Conservation (phyloP, 495 filamentous ascomycete genomes). For the Talaromyces stipitatus region DNA sequence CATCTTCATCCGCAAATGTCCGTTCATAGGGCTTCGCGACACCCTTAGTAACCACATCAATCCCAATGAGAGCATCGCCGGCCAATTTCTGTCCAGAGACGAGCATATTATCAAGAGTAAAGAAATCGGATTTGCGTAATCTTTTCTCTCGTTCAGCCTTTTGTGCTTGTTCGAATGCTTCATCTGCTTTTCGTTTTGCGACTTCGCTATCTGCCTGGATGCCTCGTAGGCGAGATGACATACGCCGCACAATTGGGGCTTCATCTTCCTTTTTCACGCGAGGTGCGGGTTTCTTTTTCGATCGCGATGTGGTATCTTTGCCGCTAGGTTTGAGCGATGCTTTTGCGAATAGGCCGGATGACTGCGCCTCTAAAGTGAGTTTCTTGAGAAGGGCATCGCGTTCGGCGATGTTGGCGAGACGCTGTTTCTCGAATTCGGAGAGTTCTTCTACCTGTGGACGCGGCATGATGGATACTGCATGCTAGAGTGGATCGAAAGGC, state of each 20-base stretch:
- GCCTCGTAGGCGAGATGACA: constrained; percentile 58
- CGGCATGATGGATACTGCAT: background rate
- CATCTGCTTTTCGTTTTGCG: constrained; percentile 73
- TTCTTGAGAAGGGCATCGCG: constrained; percentile 61
- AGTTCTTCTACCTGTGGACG: constrained; percentile 21
- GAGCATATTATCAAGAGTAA: constrained; percentile 69
- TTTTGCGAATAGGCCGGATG: constrained; percentile 44
- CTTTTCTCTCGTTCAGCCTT: constrained; percentile 63
- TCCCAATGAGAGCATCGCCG: constrained; percentile 32
- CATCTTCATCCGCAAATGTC: constrained; percentile 75
- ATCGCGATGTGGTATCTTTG: constrained; percentile 27
- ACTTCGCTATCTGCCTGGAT: constrained; percentile 63
- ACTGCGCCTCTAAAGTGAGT: constrained; percentile 42
- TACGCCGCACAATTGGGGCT: constrained; percentile 45
- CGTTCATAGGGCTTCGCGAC: constrained; percentile 67
- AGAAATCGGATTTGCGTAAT: constrained; percentile 60
- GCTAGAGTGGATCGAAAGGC: background rate
- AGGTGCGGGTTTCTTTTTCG: constrained; percentile 43
- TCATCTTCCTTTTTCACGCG: constrained; percentile 42
- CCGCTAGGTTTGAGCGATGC: constrained; percentile 15
- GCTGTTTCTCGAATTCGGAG: constrained; percentile 62
- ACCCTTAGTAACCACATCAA: constrained; percentile 55
- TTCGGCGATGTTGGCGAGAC: constrained; percentile 66
- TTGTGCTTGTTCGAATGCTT: constrained; percentile 53
- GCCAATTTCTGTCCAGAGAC: constrained; percentile 64